These are phyloP conservation scores for Xylaria curta DNA, from an alignment of 495 filamentous ascomycete genomes.

Conservation along the genomic window DNA sequence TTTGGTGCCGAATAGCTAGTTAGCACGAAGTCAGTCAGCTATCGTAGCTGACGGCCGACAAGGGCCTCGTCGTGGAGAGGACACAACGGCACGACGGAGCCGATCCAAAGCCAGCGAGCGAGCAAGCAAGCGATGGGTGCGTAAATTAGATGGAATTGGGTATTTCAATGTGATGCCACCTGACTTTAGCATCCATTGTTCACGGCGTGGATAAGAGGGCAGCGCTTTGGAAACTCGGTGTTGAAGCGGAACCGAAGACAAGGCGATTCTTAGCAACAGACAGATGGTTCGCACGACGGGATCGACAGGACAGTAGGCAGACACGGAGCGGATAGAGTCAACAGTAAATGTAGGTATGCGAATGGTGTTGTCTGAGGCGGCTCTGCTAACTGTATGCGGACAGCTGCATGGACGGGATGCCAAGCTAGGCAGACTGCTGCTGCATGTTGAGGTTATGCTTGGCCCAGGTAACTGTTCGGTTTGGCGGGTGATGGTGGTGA, in stretches of 20 bases:
- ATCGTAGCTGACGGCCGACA: constrained; percentile 13
- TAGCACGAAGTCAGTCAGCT: constrained; percentile 8
- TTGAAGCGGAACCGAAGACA: not conserved
- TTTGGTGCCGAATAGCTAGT: constrained; percentile 5
- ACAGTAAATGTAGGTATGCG: constrained; percentile 22
- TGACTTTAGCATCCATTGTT: constrained; percentile 49
- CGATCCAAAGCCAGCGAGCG: constrained; percentile 1
- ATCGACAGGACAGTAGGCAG: constrained; percentile 32
- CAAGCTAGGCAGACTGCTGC: constrained; percentile 36
- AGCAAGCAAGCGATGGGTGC: constrained; percentile 16
- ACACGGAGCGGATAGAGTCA: constrained; percentile 24
- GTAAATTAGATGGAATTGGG: constrained; percentile 32
- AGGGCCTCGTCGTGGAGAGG: constrained; percentile 8
- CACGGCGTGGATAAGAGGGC: constrained; percentile 23
- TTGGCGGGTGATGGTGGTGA: not conserved
- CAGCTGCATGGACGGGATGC: constrained; percentile 40
- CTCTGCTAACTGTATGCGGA: constrained; percentile 45
- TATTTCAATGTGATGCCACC: constrained; percentile 40
- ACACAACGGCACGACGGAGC: not conserved
- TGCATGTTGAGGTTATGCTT: constrained; percentile 33
- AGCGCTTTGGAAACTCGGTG: not conserved
- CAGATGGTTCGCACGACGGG: not conserved
- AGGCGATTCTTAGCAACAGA: constrained; percentile 8
- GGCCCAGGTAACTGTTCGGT: not conserved
- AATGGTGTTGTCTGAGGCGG: constrained; percentile 31